These are phyloP conservation scores for Macadamia tetraphylla DNA, from an alignment of 164 flowering plant genomes.

Conservation along the genomic window DNA sequence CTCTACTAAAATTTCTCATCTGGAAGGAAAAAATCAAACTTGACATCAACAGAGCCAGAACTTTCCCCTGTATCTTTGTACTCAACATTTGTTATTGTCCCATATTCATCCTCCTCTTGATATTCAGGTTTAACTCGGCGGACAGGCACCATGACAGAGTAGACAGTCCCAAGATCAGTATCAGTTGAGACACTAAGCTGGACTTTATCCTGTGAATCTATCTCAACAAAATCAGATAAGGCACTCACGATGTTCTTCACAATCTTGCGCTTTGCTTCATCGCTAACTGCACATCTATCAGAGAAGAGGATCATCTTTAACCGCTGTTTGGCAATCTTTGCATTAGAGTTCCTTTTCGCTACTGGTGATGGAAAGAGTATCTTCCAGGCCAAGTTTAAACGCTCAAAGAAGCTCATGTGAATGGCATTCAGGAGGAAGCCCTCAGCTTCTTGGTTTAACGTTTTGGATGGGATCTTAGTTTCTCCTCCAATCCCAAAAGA, in stretches of 20 bases:
- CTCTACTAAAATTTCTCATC: slow-evolving; percentile 26
- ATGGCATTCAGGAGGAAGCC: slow-evolving; percentile 62
- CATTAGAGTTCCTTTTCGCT: slow-evolving; percentile 60
- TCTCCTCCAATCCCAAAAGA: slow-evolving; percentile 33
- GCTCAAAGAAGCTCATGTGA: slow-evolving; percentile 80
- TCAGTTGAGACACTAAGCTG: slow-evolving; percentile 85
- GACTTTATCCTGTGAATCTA: slow-evolving; percentile 91
- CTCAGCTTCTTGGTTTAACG: slow-evolving; percentile 58
- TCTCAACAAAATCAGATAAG: slow-evolving; percentile 91
- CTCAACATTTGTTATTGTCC: slow-evolving; percentile 60
- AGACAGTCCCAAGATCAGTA: slow-evolving; percentile 79
- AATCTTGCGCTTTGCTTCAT: slow-evolving; percentile 84
- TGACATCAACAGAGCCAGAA: slow-evolving; percentile 87
- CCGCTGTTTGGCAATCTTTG: slow-evolving; percentile 89
- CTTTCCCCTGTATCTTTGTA: slow-evolving; percentile 70
- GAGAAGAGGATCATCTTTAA: slow-evolving; percentile 97
- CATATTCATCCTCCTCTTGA: slow-evolving; percentile 54
- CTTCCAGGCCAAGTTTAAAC: slow-evolving; percentile 88
- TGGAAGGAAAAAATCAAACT: slow-evolving; percentile 81
- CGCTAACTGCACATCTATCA: slow-evolving; percentile 93
- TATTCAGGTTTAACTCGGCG: slow-evolving; percentile 81
- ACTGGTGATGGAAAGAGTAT: slow-evolving; percentile 69
- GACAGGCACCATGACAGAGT: slow-evolving; percentile 92
- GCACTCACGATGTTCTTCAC: slow-evolving; percentile 75
- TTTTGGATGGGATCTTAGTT: slow-evolving; percentile 28